These are phyloP conservation scores for Lojkania enalia DNA, from an alignment of 2,329 filamentous ascomycete genomes.

Conservation along the genomic window DNA sequence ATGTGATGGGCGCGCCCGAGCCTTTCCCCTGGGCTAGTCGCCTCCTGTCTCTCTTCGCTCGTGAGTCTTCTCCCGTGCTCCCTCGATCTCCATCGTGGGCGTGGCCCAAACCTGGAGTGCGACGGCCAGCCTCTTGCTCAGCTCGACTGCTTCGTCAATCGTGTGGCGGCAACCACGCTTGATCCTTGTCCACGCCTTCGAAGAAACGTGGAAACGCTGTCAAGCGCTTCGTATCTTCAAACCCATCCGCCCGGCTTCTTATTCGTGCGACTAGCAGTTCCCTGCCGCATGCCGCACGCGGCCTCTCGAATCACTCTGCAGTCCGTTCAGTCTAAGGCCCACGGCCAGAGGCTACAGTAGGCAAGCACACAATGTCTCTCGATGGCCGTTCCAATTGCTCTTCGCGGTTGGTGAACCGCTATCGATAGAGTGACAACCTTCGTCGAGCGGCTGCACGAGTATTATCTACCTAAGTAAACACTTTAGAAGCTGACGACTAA, in stretches of 20 bases:
- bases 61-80: neutral
- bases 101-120: too few relatives aligned
- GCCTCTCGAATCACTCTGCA: slow-evolving; percentile 15
- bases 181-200: neutral
- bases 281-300: slow-evolving; percentile 11
- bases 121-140: neutral
- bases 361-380: too few relatives aligned
- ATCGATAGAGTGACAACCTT: too few relatives aligned
- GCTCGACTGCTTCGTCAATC: neutral
- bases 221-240: slow-evolving; percentile 9
- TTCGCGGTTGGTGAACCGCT: too few relatives aligned
- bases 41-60: neutral
- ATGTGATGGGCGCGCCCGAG: neutral
- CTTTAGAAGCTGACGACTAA: too few relatives aligned
- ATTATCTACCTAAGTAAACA: too few relatives aligned
- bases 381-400: too few relatives aligned
- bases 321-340: slow-evolving; percentile 2
- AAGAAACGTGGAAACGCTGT: neutral
- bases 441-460: too few relatives aligned
- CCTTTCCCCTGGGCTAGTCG: slow-evolving; percentile 11
- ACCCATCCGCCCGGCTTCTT: slow-evolving; percentile 8
- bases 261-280: slow-evolving; percentile 5
- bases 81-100: neutral
- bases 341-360: too few relatives aligned
- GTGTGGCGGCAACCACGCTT: neutral